A percentile compares a stretch with the other conserved stretches of the same genome.
phyloP scores from a whole-genome alignment of 148 eudicot species.

The Camellia granthamiana region DNA sequence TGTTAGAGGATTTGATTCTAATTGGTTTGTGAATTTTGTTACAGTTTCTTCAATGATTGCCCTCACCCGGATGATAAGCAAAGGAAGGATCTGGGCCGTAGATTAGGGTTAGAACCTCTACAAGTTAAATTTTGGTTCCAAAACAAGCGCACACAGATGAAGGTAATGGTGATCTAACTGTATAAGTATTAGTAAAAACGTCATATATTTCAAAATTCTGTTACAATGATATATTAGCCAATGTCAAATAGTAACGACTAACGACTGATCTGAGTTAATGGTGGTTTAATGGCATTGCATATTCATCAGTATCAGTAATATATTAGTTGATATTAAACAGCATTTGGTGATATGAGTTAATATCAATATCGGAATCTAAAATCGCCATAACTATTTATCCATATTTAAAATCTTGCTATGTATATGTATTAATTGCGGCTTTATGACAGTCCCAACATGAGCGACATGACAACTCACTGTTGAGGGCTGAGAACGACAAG shows the following conservation, averaged over 20 bases:
- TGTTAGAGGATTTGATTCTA: neutral
- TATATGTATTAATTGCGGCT: neutral
- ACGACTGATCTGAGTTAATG: too few species aligned
- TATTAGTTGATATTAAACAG: too few species aligned
- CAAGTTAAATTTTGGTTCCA: constrained; percentile 99
- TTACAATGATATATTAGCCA: too few species aligned
- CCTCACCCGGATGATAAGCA: constrained; percentile 99
- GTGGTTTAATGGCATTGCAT: too few species aligned
- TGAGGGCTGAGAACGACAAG: constrained; percentile 82
- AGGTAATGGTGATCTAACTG: constrained; percentile 36
- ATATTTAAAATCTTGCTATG: neutral
- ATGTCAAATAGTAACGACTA: too few species aligned
- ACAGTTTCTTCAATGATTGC: constrained; percentile 90
- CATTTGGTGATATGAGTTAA: too few species aligned
- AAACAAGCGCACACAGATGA: constrained; percentile 98
- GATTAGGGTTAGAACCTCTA: constrained; percentile 75
- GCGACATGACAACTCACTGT: constrained; percentile 74
- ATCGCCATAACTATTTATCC: too few species aligned
- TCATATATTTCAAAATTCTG: neutral
- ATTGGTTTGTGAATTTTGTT: neutral
- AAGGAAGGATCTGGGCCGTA: constrained; percentile 90
- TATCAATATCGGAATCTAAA: too few species aligned
- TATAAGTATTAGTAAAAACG: neutral
- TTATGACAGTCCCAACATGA: constrained; percentile 78
- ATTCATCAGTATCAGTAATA: too few species aligned